These are phyloP conservation scores for Aquanectria penicillioides DNA, from an alignment of 2,329 filamentous ascomycete genomes.

Conservation along the genomic window DNA sequence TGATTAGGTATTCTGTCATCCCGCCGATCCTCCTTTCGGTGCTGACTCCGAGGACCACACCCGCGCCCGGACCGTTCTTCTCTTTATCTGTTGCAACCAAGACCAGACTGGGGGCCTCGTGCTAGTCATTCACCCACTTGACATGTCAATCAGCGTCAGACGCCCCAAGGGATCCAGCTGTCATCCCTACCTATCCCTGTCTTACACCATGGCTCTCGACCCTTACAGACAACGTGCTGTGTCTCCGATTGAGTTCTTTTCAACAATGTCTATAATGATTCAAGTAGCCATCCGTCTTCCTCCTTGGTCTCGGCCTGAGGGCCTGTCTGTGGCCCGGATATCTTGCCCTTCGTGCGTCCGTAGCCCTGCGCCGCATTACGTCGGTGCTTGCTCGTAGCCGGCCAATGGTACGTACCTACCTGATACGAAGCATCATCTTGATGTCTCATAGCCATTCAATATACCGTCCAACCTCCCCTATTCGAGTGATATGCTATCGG, in stretches of 20 bases:
- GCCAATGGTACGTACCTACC: no score
- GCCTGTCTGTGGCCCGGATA: no score
- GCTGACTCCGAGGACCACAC: conserved; percentile 5
- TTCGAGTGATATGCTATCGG: not conserved
- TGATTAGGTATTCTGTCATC: conserved; percentile 2
- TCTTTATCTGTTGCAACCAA: conserved; percentile 1
- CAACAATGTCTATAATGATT: not conserved
- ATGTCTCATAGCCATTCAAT: not conserved
- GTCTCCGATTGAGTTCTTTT: conserved; percentile 15
- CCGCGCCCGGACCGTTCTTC: conserved; percentile 6
- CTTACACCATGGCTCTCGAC: not conserved
- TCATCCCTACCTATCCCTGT: conserved; percentile 7
- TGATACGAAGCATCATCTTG: no score
- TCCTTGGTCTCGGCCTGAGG: not conserved
- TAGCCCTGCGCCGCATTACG: not conserved
- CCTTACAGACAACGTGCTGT: conserved; percentile 9
- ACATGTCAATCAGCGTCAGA: not conserved
- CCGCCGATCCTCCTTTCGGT: conserved; percentile 21
- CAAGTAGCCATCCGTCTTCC: not conserved
- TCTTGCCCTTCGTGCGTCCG: no score
- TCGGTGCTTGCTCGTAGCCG: not conserved
- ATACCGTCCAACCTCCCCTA: not conserved
- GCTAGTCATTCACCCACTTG: not conserved
- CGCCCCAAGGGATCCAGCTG: no score
- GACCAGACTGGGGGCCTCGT: not conserved